Conservation (phyloP, 2,329 filamentous ascomycete genomes). For the Trichothecium roseum region DNA sequence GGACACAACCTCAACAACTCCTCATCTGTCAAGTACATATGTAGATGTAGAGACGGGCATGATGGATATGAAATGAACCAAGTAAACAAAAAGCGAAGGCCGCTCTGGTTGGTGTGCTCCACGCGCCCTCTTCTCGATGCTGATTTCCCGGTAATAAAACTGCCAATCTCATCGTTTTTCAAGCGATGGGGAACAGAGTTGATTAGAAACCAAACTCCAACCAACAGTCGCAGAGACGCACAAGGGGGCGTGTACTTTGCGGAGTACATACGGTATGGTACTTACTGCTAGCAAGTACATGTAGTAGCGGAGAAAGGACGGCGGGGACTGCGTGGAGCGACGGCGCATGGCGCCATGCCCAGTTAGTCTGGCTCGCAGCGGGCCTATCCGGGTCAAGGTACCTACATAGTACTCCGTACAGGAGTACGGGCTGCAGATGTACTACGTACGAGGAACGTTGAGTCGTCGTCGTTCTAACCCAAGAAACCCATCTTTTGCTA, state of each 20-base stretch:
- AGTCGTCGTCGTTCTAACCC: neutral
- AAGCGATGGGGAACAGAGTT: neutral
- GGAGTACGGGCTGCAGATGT: neutral
- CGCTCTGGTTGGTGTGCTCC: too few species aligned
- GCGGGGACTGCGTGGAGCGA: neutral
- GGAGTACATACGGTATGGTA: too few species aligned
- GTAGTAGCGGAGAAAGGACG: neutral
- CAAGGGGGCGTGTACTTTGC: neutral
- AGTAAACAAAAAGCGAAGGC: too few species aligned
- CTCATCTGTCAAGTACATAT: too few species aligned
- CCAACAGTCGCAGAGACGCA: neutral
- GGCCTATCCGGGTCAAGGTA: slow-evolving; percentile 13
- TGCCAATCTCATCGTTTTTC: too few species aligned
- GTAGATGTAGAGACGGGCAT: too few species aligned
- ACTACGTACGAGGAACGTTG: neutral
- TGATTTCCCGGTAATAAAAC: too few species aligned
- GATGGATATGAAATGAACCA: too few species aligned
- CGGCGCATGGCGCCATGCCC: slow-evolving; percentile 11
- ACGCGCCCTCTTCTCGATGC: too few species aligned
- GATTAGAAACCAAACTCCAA: neutral
- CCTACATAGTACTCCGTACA: neutral
- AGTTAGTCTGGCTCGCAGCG: slow-evolving; percentile 17
- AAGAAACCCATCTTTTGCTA: too few species aligned
- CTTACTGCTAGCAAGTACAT: neutral
- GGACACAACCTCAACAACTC: too few species aligned